phyloP scores from a whole-genome alignment of 768 basidiomycete genomes.

The Leccinum broughii region DNA sequence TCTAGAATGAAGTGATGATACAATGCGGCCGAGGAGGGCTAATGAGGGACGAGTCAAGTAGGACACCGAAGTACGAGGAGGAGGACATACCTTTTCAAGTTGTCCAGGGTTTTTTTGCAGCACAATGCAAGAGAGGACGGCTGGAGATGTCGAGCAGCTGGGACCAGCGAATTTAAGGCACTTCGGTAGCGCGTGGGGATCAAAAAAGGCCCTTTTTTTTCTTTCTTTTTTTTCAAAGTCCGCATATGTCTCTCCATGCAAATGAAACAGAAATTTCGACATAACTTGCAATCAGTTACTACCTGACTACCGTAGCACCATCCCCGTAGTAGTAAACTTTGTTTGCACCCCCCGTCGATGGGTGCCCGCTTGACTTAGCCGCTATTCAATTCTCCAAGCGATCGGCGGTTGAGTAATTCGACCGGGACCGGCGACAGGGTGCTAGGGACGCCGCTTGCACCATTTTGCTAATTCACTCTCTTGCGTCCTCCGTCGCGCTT shows the following conservation, averaged over 20 bases:
- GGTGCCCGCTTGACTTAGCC: neutral
- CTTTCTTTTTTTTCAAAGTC: conserved; percentile 37
- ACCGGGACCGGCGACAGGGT: conserved; percentile 14
- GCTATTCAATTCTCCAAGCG: conserved; percentile 5
- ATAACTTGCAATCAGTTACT: neutral
- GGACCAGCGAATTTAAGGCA: conserved; percentile 42
- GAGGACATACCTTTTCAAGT: conserved; percentile 46
- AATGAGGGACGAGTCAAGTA: neutral
- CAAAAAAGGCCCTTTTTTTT: conserved; percentile 38
- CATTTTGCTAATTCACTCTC: conserved; percentile 24
- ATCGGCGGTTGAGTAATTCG: conserved; percentile 7
- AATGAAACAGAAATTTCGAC: neutral
- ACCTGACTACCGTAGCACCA: neutral
- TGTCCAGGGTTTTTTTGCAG: conserved; percentile 30
- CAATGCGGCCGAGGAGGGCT: conserved; percentile 60
- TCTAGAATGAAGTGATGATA: conserved; percentile 81
- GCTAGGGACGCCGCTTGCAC: conserved; percentile 10
- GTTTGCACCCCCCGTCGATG: neutral
- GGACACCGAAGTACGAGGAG: conserved; percentile 9
- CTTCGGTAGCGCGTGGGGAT: conserved; percentile 42
- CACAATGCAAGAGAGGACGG: conserved; percentile 33
- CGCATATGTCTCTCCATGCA: conserved; percentile 19
- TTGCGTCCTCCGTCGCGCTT: conserved; percentile 15
- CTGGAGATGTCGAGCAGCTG: conserved; percentile 30
- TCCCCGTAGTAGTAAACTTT: neutral